Evolutionary conservation across 2,329 filamentous ascomycete species (phyloP).

Genomic region (Apiospora hydei): DNA sequence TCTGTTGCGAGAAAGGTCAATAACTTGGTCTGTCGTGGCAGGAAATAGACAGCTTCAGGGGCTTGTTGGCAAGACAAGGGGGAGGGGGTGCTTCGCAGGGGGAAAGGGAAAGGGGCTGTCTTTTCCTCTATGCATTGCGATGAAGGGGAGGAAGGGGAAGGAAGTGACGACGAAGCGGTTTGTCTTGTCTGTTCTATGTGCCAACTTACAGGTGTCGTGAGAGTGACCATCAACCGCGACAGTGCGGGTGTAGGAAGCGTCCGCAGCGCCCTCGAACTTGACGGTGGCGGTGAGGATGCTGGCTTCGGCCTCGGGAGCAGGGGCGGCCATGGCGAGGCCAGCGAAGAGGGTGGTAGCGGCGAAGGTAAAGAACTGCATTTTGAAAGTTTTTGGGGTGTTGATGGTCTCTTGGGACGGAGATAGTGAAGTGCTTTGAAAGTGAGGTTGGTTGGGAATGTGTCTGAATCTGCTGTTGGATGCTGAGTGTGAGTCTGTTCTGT

Average conservation of each 20-base stretch:
- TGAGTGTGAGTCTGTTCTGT: slow-evolving; percentile 14
- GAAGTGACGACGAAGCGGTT: neutral
- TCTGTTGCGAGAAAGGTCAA: neutral
- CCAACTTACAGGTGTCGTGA: slow-evolving; percentile 5
- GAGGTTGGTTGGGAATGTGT: neutral
- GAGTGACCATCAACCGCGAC: neutral
- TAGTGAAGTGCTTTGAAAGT: neutral
- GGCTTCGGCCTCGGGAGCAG: neutral
- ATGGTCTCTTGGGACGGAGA: neutral
- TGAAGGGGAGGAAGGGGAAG: neutral
- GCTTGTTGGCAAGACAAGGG: too few species aligned
- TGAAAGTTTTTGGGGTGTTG: neutral
- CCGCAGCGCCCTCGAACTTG: slow-evolving; percentile 21
- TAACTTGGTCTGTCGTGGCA: neutral
- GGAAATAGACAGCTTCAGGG: neutral
- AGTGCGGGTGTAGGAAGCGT: neutral
- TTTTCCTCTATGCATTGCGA: neutral
- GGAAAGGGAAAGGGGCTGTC: neutral
- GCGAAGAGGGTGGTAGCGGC: slow-evolving; percentile 22
- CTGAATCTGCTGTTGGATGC: neutral
- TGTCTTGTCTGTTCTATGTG: neutral
- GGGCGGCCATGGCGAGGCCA: slow-evolving; percentile 5
- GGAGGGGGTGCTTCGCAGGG: neutral
- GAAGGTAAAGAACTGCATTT: slow-evolving; percentile 23
- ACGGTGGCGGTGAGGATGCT: neutral